These are phyloP conservation scores for Paraphoma chrysanthemicola DNA, from an alignment of 2,329 filamentous ascomycete genomes.

Conservation along the genomic window DNA sequence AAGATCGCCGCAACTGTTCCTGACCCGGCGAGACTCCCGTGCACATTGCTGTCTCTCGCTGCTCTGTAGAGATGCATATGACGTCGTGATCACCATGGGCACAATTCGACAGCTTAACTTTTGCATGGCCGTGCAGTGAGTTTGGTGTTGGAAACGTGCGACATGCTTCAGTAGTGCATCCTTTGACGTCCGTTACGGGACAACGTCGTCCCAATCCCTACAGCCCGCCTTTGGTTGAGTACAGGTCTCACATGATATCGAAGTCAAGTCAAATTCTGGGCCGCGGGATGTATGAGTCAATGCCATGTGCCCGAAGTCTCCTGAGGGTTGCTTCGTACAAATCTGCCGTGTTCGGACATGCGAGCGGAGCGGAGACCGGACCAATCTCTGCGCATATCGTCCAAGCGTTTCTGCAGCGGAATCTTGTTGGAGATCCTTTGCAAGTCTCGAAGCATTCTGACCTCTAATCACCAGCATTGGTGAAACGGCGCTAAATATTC, in stretches of 20 bases:
- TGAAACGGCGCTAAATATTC: too few species aligned
- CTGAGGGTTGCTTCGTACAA: background rate
- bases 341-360: background rate
- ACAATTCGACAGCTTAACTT: background rate
- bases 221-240: too few species aligned
- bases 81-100: background rate
- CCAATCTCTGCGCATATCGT: background rate
- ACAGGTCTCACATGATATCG: too few species aligned
- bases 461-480: too few species aligned
- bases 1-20: background rate
- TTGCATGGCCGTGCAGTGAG: background rate
- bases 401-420: too few species aligned
- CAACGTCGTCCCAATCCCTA: too few species aligned
- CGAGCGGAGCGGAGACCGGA: background rate
- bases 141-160: background rate
- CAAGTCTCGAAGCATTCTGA: too few species aligned
- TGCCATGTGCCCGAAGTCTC: background rate
- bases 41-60: background rate
- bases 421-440: too few species aligned
- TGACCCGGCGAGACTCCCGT: background rate
- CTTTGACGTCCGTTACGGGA: background rate
- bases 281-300: background rate
- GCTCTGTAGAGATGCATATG: background rate
- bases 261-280: too few species aligned
- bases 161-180: background rate